Conservation (phyloP, 805 yeast genomes). For the Yamadazyma kitorensis region DNA sequence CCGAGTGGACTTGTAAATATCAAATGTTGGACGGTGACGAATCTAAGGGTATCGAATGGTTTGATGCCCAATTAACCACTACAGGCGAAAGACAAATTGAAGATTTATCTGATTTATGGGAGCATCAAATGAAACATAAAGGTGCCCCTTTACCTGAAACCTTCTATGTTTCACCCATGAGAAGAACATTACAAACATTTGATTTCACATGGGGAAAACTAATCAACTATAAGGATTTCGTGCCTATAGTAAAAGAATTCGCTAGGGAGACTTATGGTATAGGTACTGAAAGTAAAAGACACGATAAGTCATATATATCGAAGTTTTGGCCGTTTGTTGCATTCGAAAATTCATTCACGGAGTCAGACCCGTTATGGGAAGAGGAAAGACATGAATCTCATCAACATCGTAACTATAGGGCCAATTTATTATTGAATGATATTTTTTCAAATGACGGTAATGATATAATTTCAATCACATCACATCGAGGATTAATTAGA, state of each 20-base stretch:
- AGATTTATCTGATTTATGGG: constrained; percentile 16
- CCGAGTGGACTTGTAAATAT: constrained; percentile 28
- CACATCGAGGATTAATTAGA: constrained; percentile 28
- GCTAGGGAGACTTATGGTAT: constrained; percentile 34
- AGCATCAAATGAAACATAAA: constrained; percentile 11
- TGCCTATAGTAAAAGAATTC: constrained; percentile 24
- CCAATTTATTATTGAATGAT: constrained; percentile 23
- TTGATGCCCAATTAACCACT: constrained; percentile 28
- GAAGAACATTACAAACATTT: constrained; percentile 31
- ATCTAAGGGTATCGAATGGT: constrained; percentile 23
- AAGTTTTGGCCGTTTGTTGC: constrained; percentile 17
- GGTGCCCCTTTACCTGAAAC: constrained; percentile 23
- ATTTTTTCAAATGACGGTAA: constrained; percentile 21
- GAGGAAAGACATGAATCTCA: constrained; percentile 20
- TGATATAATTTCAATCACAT: constrained; percentile 22
- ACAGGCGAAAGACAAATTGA: constrained; percentile 19
- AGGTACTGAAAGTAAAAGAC: constrained; percentile 28
- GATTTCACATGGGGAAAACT: constrained; percentile 21
- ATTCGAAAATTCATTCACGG: constrained; percentile 25
- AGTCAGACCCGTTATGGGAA: constrained; percentile 25
- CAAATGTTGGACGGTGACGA: constrained; percentile 21
- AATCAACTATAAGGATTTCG: constrained; percentile 15
- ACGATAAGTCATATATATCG: constrained; percentile 19
- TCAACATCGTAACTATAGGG: constrained; percentile 26
- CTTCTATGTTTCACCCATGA: constrained; percentile 29